A percentile compares a stretch with the other conserved stretches of the same genome.
Conservation (phyloP, 2,329 filamentous ascomycete genomes). For the Aspergillus calidoustus region DNA sequence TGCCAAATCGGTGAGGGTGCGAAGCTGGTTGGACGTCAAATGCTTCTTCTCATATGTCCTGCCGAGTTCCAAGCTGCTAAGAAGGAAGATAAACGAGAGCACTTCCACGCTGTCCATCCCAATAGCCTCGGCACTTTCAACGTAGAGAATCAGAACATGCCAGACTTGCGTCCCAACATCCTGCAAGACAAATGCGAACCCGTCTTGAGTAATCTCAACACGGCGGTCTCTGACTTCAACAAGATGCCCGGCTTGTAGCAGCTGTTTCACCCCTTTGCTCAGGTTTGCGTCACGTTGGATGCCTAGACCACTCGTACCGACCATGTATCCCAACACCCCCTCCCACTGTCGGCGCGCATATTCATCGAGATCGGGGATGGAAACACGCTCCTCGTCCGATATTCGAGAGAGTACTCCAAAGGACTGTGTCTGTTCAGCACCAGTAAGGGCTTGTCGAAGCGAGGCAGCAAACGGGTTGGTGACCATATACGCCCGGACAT, state of each 20-base stretch:
- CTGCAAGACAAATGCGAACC: constrained; percentile 92
- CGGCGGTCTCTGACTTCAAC: constrained; percentile 65
- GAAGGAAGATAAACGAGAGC: constrained; percentile 92
- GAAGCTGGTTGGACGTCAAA: constrained; percentile 77
- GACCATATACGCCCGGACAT: constrained; percentile 73
- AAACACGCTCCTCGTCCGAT: constrained; percentile 65
- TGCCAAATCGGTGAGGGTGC: constrained; percentile 87
- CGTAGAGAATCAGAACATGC: constrained; percentile 91
- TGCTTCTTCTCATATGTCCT: constrained; percentile 86
- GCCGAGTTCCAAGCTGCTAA: constrained; percentile 90
- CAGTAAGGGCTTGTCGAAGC: constrained; percentile 83
- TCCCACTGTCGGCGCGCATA: constrained; percentile 94
- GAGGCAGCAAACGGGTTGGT: constrained; percentile 82
- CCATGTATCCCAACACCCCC: constrained; percentile 92
- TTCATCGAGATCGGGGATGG: constrained; percentile 75
- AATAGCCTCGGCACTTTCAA: constrained; percentile 77
- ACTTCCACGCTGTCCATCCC: constrained; percentile 90
- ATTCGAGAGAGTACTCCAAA: constrained; percentile 84
- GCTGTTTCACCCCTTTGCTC: constrained; percentile 79
- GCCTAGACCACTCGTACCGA: constrained; percentile 59
- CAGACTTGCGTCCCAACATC: constrained; percentile 97
- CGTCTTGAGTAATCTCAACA: constrained; percentile 84
- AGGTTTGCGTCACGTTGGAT: constrained; percentile 57
- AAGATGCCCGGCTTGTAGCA: constrained; percentile 79
- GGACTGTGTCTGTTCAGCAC: constrained; percentile 80